Evolutionary conservation across 2,329 filamentous ascomycete species (phyloP).

Genomic region (Diaporthe citriasiana): DNA sequence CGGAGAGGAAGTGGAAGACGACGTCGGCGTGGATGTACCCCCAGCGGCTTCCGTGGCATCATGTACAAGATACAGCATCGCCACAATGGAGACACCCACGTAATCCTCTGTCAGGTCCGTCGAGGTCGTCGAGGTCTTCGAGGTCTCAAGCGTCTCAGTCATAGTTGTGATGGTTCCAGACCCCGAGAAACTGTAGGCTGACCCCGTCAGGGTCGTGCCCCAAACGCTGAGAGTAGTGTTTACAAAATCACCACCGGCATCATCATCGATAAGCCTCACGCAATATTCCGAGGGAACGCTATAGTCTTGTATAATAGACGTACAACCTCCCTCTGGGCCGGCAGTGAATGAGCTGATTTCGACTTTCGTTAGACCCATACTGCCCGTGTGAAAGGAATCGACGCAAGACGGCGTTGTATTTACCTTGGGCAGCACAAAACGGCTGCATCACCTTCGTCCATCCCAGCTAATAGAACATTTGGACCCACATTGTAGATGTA

Average conservation of each 20-base stretch:
- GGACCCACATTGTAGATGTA: not conserved
- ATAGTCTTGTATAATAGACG: conserved; percentile 17
- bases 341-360: conserved; percentile 4
- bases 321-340: not conserved
- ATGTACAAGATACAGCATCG: conserved; percentile 31
- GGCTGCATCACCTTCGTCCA: conserved; percentile 27
- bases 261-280: not conserved
- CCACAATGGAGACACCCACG: not conserved
- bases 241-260: not conserved
- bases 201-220: conserved; percentile 7
- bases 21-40: not conserved
- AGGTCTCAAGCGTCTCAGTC: not conserved
- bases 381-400: not conserved
- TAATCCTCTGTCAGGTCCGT: not conserved
- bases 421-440: conserved; percentile 35
- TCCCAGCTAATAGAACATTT: conserved; percentile 18
- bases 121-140: not conserved
- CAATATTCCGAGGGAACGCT: conserved; percentile 8
- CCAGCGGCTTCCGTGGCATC: conserved; percentile 2
- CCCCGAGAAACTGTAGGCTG: not conserved
- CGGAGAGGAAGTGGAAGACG: conserved; percentile 3
- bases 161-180: not conserved
- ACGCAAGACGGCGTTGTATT: not conserved
- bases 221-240: conserved; percentile 28
- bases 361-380: conserved; percentile 16